These are phyloP conservation scores for Rosa persica DNA, from an alignment of 306 rosid genomes.

Conservation along the genomic window DNA sequence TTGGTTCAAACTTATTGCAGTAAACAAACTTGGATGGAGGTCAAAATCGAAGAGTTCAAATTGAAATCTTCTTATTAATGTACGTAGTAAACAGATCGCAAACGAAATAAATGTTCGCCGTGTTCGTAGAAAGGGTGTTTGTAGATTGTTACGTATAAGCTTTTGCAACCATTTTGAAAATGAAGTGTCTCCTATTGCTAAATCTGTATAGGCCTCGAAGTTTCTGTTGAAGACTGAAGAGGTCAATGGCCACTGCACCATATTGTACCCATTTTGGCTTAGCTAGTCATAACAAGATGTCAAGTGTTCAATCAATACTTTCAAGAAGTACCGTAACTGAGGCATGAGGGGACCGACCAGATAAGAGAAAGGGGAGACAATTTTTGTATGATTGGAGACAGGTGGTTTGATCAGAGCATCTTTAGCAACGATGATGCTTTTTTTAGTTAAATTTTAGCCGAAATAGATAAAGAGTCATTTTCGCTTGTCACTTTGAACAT, in stretches of 20 bases:
- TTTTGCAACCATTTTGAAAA: neutral
- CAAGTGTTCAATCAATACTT: neutral
- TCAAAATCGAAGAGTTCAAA: slow-evolving; percentile 8
- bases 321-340: neutral
- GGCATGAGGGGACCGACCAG: neutral
- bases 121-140: neutral
- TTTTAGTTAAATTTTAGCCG: too few relatives aligned
- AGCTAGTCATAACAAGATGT: neutral
- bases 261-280: neutral
- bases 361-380: neutral
- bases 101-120: neutral
- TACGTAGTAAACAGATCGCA: neutral
- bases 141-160: neutral
- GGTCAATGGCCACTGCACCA: neutral
- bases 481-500: too few relatives aligned
- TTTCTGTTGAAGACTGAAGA: neutral
- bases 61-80: neutral
- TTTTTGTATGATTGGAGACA: neutral
- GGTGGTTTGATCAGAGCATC: too few relatives aligned
- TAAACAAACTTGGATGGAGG: neutral
- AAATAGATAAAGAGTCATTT: too few relatives aligned
- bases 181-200: too few relatives aligned
- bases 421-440: too few relatives aligned
- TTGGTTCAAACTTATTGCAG: neutral
- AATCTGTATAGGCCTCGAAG: neutral